These are phyloP conservation scores for Dysphania ambrosioides DNA, from an alignment of 148 eudicot genomes.

Conservation along the genomic window DNA sequence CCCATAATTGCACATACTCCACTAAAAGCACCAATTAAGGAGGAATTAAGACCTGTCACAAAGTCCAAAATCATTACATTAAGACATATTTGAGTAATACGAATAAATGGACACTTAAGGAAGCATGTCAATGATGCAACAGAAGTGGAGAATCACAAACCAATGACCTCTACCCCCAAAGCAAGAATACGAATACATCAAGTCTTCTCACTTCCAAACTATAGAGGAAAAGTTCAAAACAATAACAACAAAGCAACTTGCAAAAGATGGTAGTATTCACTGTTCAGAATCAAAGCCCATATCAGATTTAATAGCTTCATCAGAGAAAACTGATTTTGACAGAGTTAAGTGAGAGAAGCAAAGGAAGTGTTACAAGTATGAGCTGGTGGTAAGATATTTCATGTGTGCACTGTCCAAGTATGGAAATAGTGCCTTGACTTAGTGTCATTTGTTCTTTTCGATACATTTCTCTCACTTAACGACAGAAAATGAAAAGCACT, in stretches of 20 bases:
- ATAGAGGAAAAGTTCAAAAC: too few relatives aligned
- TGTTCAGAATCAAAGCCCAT: not conserved
- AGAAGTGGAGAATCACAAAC: not conserved
- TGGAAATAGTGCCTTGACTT: not conserved
- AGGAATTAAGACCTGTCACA: slow-evolving; percentile 73
- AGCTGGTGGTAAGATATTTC: not conserved
- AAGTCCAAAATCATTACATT: not conserved
- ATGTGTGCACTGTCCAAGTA: not conserved
- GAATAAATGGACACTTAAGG: slow-evolving; percentile 1
- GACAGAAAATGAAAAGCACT: too few relatives aligned
- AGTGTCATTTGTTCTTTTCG: too few relatives aligned
- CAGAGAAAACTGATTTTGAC: not conserved
- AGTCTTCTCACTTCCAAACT: not conserved
- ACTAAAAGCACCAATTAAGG: slow-evolving; percentile 81
- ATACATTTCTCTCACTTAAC: not conserved
- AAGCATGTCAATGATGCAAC: not conserved
- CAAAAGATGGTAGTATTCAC: not conserved
- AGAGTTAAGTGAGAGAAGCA: not conserved
- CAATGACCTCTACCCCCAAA: not conserved
- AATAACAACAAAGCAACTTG: not conserved
- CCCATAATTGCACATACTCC: slow-evolving; percentile 97
- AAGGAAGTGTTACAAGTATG: not conserved
- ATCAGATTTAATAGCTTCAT: not conserved
- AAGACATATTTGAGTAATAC: not conserved
- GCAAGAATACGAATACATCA: not conserved